These are phyloP conservation scores for Kregervanrija pseudodelftensis DNA, from an alignment of 805 yeast species.

Conservation along the genomic window DNA sequence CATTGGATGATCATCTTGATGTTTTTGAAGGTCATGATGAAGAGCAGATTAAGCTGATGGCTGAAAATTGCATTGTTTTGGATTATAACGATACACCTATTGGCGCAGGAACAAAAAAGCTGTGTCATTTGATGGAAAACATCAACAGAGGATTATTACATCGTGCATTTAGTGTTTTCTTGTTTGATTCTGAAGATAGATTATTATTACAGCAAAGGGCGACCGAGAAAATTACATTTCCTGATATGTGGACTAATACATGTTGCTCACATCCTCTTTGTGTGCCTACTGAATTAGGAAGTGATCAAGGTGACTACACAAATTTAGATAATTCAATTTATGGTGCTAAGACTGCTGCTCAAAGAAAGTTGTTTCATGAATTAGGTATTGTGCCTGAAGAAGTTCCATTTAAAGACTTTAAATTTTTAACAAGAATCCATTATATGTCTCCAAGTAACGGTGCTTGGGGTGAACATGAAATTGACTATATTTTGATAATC, in stretches of 20 bases:
- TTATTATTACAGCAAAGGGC: slow-evolving; percentile 93
- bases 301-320: slow-evolving; percentile 22
- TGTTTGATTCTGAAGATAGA: slow-evolving; percentile 71
- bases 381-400: slow-evolving; percentile 65
- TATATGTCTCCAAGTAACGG: slow-evolving; percentile 81
- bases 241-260: slow-evolving; percentile 97
- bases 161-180: slow-evolving; percentile 93
- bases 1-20: slow-evolving; percentile 25
- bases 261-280: slow-evolving; percentile 98
- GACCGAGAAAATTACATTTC: slow-evolving; percentile 91
- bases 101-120: slow-evolving; percentile 91
- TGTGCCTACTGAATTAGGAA: slow-evolving; percentile 72
- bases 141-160: slow-evolving; percentile 83
- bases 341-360: slow-evolving; percentile 86
- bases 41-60: slow-evolving; percentile 93
- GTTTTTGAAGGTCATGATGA: slow-evolving; percentile 84
- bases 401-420: slow-evolving; percentile 59
- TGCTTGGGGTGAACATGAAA: slow-evolving; percentile 95
- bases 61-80: slow-evolving; percentile 89
- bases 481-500: slow-evolving; percentile 86
- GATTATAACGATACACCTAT: slow-evolving; percentile 82
- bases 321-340: slow-evolving; percentile 51
- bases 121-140: slow-evolving; percentile 82
- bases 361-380: slow-evolving; percentile 88
- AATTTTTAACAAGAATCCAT: slow-evolving; percentile 88